Evolutionary conservation across 495 filamentous ascomycete species (phyloP).

Genomic region (Lineolata rhizophorae): DNA sequence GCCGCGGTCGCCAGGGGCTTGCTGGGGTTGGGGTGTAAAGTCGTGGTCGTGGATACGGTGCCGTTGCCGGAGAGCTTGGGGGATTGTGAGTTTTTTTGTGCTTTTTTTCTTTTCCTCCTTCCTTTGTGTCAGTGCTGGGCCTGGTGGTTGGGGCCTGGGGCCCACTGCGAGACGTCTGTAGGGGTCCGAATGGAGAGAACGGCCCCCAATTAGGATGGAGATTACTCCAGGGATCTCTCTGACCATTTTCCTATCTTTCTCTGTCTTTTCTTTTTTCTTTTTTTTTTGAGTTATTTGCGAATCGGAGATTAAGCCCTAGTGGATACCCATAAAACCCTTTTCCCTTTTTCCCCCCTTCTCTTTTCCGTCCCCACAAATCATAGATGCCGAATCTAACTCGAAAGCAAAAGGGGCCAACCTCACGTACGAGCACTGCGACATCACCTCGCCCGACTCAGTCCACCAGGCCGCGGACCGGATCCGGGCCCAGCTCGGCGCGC

Average conservation of each 20-base stretch:
- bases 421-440: neutral
- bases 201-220: neutral
- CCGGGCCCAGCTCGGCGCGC: neutral
- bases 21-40: slow-evolving; percentile 23
- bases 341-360: too few relatives aligned
- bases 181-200: neutral
- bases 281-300: neutral
- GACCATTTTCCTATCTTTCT: neutral
- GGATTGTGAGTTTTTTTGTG: slow-evolving; percentile 4
- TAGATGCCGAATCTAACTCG: too few relatives aligned
- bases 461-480: neutral
- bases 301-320: neutral
- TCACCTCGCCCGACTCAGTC: neutral
- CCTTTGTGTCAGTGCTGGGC: too few relatives aligned
- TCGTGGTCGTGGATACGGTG: slow-evolving; percentile 21
- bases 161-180: neutral
- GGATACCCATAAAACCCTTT: too few relatives aligned
- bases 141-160: too few relatives aligned
- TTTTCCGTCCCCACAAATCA: too few relatives aligned
- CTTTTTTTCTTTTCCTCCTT: too few relatives aligned
- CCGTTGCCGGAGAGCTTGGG: slow-evolving; percentile 9
- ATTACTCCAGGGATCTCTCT: too few relatives aligned
- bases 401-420: neutral
- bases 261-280: slow-evolving; percentile 1
- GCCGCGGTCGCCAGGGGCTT: slow-evolving; percentile 26